Base-by-base conservation (phyloP, 106 monocot species). In the Chionographis japonica region DNA sequence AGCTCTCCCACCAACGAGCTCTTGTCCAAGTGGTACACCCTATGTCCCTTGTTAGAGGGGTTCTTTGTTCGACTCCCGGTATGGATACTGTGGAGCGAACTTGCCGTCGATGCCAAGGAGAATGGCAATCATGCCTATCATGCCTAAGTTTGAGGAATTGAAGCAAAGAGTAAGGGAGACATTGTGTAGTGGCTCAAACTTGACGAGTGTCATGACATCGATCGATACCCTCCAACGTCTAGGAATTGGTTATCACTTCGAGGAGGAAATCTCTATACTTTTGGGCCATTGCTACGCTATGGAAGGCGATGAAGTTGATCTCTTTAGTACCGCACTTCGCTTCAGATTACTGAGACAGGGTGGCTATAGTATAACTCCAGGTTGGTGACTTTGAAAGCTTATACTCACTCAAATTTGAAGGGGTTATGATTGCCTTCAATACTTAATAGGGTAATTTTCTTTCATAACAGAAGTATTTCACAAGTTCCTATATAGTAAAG, bases 401-500 rank as follows among this genome's bases (percentile, higher is more conserved):
- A 12, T 39, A 35, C 37, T 1, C 8, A 2, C 9, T 46, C 27
- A 27, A 10, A 46, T 46, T 60, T 37, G 5, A 3, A 37, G 36
- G 7, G 6, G 37, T 60, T 61, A 4, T 46, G 8, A 46, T 16
- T 6, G 4, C 18, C 8, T 18, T 16, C 9, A 2, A 17, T 49
- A 15, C 8, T 50, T 4, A 50, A 17, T 4, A 20, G 43, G 4
- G 4, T 50, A 46, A 18, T 4, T 64, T 49, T 19, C 17, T 19
- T 65, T 43, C 27, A 27, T 27, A 20, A 1, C 57, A 65, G 55
- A 71, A 56, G 4, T 64, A 13, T 77, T 77, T 38, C n/a, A 17
- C 11, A 63, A 71, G 56, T 77, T 77, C 49, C 17, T 71, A 56
- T 37, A 70, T 37, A 60, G 17, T 12, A 53, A 66, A 18, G 71